phyloP scores from a whole-genome alignment of 352 stramenopile species.

The Phytopythium montanum region DNA sequence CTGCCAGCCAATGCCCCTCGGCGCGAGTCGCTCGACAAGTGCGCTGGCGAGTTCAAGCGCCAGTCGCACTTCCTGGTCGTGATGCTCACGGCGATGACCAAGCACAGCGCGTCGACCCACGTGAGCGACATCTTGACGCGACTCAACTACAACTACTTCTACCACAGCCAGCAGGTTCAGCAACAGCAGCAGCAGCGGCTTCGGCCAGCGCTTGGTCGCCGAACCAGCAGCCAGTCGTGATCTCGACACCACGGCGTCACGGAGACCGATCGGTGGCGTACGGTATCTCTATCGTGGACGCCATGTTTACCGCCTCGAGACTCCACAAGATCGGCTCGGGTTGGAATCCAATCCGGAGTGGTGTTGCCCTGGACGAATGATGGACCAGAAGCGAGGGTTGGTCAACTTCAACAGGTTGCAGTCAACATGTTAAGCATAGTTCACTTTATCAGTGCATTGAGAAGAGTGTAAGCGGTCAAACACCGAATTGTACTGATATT shows the following conservation, averaged over 20 bases:
- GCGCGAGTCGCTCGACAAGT: constrained; percentile 32
- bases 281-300: background rate
- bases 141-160: constrained; percentile 80
- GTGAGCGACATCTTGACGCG: constrained; percentile 63
- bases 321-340: no score
- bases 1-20: constrained; percentile 11
- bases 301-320: no score
- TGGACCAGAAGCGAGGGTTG: no score
- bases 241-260: background rate
- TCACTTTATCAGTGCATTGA: no score
- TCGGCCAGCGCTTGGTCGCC: background rate
- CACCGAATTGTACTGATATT: background rate
- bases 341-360: no score
- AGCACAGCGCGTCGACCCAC: constrained; percentile 62
- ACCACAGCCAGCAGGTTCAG: constrained; percentile 28
- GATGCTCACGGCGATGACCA: constrained; percentile 70
- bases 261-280: background rate
- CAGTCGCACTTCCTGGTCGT: constrained; percentile 69
- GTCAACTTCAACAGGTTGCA: no score
- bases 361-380: no score
- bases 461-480: no score
- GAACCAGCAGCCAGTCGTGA: background rate
- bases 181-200: background rate
- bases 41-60: constrained; percentile 50
- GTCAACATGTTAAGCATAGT: no score